Evolutionary conservation across 2,329 filamentous ascomycete genomes (phyloP).

Genomic region (Xylariales sp.): DNA sequence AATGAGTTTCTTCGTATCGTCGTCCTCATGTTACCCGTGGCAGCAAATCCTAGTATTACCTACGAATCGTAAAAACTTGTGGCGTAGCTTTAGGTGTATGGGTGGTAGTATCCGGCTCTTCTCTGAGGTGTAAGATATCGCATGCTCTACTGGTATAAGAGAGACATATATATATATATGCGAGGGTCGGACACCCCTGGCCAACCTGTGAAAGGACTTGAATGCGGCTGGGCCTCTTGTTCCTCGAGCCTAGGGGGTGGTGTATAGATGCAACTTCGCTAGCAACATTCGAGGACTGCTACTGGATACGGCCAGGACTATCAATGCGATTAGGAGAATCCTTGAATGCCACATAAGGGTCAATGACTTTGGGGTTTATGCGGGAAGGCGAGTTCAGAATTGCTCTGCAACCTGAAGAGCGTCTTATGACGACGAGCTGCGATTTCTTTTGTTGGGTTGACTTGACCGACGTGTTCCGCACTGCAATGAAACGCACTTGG

Average conservation of each 20-base stretch:
- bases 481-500: constrained; percentile 30
- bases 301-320: constrained; percentile 20
- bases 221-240: constrained; percentile 27
- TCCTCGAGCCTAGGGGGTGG: constrained; percentile 24
- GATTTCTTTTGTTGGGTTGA: constrained; percentile 22
- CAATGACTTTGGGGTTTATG: constrained; percentile 27
- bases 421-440: constrained; percentile 28
- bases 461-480: constrained; percentile 27
- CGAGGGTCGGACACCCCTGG: constrained; percentile 12
- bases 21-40: background rate
- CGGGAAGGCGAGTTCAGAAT: constrained; percentile 32
- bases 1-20: constrained; percentile 8
- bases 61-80: constrained; percentile 9
- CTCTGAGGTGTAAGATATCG: constrained; percentile 21
- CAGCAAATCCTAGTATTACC: constrained; percentile 10
- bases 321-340: constrained; percentile 15
- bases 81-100: constrained; percentile 9
- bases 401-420: constrained; percentile 25
- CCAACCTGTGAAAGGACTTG: background rate
- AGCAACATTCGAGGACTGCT: constrained; percentile 8
- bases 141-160: background rate
- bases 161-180: constrained; percentile 4
- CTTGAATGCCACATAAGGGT: constrained; percentile 17
- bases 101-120: constrained; percentile 15
- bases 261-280: constrained; percentile 35